These are phyloP conservation scores for Tubosaeta brunneosetosa DNA, from an alignment of 768 basidiomycete genomes.

Conservation along the genomic window DNA sequence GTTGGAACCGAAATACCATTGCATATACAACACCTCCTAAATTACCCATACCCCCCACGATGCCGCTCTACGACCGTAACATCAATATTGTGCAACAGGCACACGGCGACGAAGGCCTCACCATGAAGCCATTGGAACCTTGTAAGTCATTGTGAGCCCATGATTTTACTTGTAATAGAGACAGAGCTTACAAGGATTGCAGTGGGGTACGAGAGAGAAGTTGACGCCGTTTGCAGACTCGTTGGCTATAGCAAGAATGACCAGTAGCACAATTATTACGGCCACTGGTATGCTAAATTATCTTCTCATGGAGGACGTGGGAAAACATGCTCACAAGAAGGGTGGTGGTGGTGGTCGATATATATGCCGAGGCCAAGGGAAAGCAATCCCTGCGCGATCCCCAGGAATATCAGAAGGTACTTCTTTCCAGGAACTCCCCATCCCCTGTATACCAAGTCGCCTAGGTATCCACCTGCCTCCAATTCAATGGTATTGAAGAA, in stretches of 20 bases:
- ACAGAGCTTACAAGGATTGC: conserved; percentile 35
- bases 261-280: conserved; percentile 37
- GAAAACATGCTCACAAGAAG: conserved; percentile 15
- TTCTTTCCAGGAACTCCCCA: conserved; percentile 47
- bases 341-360: conserved; percentile 21
- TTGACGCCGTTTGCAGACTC: conserved; percentile 48
- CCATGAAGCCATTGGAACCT: conserved; percentile 34
- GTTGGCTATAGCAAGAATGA: conserved; percentile 35
- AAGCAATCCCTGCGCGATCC: conserved; percentile 41
- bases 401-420: conserved; percentile 39
- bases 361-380: conserved; percentile 46
- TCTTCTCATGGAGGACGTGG: neutral
- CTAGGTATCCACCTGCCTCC: conserved; percentile 38
- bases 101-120: conserved; percentile 5
- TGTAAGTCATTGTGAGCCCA: neutral
- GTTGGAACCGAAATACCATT: conserved; percentile 44
- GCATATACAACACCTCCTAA: conserved; percentile 48
- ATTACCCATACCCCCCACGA: conserved; percentile 38
- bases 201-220: conserved; percentile 49
- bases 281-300: conserved; percentile 14
- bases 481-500: neutral
- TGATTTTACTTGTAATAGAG: neutral
- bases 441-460: conserved; percentile 41
- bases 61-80: conserved; percentile 23
- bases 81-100: neutral